Conservation (phyloP, 139 green algal genomes). For the Closterium sp. region DNA sequence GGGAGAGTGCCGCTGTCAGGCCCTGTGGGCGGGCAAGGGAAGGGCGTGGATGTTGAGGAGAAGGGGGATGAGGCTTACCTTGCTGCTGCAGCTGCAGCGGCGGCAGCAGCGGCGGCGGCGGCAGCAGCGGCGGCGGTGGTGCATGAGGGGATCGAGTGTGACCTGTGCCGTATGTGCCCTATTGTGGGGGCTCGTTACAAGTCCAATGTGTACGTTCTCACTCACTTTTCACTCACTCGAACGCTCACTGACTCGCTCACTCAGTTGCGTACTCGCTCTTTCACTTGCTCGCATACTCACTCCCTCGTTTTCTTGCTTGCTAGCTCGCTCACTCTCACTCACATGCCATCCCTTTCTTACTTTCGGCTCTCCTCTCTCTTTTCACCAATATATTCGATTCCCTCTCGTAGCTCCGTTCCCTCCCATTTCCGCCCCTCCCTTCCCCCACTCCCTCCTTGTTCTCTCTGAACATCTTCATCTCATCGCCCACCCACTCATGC, state of each 20-base stretch:
- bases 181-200: background rate
- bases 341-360: too few species aligned
- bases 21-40: background rate
- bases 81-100: background rate
- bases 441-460: too few species aligned
- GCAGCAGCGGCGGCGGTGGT: background rate
- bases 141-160: conserved; percentile 2
- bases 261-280: background rate
- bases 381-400: too few species aligned
- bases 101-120: background rate
- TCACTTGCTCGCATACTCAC: background rate
- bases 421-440: too few species aligned
- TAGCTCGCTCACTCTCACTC: too few species aligned
- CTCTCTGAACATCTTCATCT: too few species aligned
- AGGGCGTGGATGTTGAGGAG: background rate
- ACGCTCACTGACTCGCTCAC: too few species aligned
- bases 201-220: background rate
- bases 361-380: too few species aligned
- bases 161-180: conserved; percentile 7
- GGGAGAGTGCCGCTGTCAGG: background rate
- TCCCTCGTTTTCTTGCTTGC: background rate
- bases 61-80: background rate
- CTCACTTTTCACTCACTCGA: background rate
- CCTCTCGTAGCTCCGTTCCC: too few species aligned
- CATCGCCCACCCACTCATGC: too few species aligned